Evolutionary conservation across 2,329 filamentous ascomycete genomes (phyloP), one percentile per base, ranked within the genome.

Genomic region (Albifimbria verrucaria): DNA sequence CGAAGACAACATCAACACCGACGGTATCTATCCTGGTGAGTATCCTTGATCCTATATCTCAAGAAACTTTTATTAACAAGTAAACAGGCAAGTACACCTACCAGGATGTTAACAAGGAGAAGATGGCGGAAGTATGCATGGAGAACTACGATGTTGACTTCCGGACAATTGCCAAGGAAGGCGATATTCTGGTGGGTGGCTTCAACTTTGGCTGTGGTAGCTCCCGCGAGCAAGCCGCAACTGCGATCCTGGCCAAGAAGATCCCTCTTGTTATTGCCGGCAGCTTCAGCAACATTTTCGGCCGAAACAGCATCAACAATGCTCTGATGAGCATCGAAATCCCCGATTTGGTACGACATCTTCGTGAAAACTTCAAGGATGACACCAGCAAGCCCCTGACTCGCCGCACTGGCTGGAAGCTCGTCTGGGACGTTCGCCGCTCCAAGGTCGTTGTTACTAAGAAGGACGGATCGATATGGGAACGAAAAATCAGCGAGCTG

Each of bases 81-180:
- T 20, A 20, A 32, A 45, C n/a, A 59, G 65, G 90, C 4, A 92
- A 92, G 67, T 92, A 90, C 69, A 97, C 92, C 0, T 97, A 97
- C 72, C 90, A 95, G 67, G 92, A 97, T 65, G 79, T 97, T 1
- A 74, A 88, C 0, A 76, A 73, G 1, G 87, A 90, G 56, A 84
- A 84, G 52, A 97, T 97, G 93, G 90, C 91, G 0, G 77, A 89
- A 59, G 92, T 92, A 1, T 92, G 89, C 71, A 97, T 97, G 92
- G 82, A 88, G 68, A 97, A 97, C 78, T 97, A 96, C 73, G 93
- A 97, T 67, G 73, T 80, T 0, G 68, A 76, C 0, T 97, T 97
- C 67, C 70, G 78, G 10, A 69, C 72, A 1, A 76, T 86, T 32
- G 86, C 88, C 45, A 80, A 81, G 58, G 66, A 82, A 0, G 85